Evolutionary conservation across 257 asterid genomes (phyloP).

Genomic region (Thymus quinquecostatus): DNA sequence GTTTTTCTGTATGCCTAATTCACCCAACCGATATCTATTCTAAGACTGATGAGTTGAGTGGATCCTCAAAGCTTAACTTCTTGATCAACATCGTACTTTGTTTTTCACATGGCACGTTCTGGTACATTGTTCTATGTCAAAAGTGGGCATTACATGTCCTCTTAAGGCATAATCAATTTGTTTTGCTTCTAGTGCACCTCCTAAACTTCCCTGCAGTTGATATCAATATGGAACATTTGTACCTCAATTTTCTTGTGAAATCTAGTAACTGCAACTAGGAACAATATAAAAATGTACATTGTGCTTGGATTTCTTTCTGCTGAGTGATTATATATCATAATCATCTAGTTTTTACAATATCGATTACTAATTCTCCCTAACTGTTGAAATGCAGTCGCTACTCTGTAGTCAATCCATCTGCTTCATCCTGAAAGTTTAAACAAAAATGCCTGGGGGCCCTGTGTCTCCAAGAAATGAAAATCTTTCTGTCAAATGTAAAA

Average conservation of each 20-base stretch:
- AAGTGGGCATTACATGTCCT: not conserved
- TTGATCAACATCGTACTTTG: not conserved
- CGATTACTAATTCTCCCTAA: conserved; percentile 5
- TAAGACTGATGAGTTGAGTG: not conserved
- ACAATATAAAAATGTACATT: not conserved
- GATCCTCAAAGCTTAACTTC: not conserved
- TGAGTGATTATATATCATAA: conserved; percentile 8
- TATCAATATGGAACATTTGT: not conserved
- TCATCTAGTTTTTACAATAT: not conserved
- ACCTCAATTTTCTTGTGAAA: not conserved
- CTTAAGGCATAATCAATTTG: not conserved
- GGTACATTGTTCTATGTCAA: not conserved
- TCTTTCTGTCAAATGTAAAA: conserved; percentile 49
- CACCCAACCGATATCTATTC: not conserved
- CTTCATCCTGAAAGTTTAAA: conserved; percentile 22
- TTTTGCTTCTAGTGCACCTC: not conserved
- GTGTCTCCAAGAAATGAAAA: conserved; percentile 50
- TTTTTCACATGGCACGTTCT: conserved; percentile 2
- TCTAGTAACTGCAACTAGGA: not conserved
- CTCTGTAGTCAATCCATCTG: conserved; percentile 18
- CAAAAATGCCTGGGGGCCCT: conserved; percentile 46
- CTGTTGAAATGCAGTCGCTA: conserved; percentile 34
- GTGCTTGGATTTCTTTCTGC: not conserved
- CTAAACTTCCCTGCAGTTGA: not conserved
- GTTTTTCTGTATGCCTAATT: conserved; percentile 5